Conservation (phyloP, 192 early-diverging fungal genomes). For the Entophlyctis luteolus region DNA sequence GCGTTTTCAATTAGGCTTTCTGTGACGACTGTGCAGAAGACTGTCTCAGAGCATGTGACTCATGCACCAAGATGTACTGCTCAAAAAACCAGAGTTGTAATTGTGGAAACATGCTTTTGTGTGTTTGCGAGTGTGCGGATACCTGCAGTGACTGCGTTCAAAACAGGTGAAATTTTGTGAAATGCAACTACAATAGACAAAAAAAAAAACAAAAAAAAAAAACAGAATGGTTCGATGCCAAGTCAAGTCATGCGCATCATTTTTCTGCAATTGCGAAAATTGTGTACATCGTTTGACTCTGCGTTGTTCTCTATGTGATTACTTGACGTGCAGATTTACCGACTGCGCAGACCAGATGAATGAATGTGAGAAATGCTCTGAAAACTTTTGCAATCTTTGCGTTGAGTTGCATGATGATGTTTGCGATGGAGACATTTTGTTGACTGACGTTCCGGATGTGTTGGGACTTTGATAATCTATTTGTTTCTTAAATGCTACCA, state of each 20-base stretch:
- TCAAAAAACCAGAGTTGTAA: no score
- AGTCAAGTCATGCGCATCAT: neutral
- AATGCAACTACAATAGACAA: neutral
- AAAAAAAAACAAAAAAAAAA: no score
- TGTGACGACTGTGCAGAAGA: neutral
- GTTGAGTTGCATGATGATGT: neutral
- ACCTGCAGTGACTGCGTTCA: neutral
- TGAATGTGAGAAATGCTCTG: neutral
- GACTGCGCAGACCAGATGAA: neutral
- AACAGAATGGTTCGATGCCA: neutral
- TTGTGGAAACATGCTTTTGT: neutral
- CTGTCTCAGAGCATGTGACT: neutral
- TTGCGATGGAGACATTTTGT: neutral
- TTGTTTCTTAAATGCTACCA: no score
- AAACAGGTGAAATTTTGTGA: neutral
- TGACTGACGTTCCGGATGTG: neutral
- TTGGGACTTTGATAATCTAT: no score
- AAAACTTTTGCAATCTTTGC: neutral
- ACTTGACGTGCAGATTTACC: neutral
- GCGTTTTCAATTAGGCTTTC: neutral
- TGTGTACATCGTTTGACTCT: neutral
- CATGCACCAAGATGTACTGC: neutral
- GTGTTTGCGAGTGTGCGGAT: neutral
- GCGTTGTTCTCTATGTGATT: neutral
- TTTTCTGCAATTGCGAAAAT: neutral